Evolutionary conservation across 129 eudicot species (phyloP).

Genomic region (Gnaphalium uliginosum): DNA sequence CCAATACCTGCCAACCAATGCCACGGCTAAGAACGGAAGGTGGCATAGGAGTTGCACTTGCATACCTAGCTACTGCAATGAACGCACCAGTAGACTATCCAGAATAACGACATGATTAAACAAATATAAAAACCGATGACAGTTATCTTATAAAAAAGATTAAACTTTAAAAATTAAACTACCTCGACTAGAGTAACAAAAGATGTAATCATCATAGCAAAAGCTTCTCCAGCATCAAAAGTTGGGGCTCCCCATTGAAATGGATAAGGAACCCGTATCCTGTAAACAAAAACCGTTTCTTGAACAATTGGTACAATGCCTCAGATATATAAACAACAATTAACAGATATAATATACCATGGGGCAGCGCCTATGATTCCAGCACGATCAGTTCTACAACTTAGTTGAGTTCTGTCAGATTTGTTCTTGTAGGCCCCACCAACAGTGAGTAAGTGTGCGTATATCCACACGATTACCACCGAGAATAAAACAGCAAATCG

Average conservation of each 20-base stretch:
- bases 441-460: conserved; percentile 85
- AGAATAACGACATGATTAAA: background rate
- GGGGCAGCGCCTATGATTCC: conserved; percentile 88
- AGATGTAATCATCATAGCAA: conserved; percentile 96
- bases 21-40: conserved; percentile 96
- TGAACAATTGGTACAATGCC: background rate
- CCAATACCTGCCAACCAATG: conserved; percentile 94
- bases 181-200: conserved; percentile 98
- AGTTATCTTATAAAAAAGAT: background rate
- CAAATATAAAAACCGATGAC: background rate
- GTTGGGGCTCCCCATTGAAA: conserved; percentile 99
- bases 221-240: conserved; percentile 96
- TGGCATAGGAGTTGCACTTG: conserved; percentile 96
- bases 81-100: conserved; percentile 88
- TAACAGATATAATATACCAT: conserved; percentile 47
- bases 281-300: conserved; percentile 22
- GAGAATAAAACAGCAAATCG: conserved; percentile 89
- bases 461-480: conserved; percentile 86
- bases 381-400: conserved; percentile 96
- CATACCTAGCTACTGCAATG: conserved; percentile 84
- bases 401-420: conserved; percentile 55
- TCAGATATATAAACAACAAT: background rate
- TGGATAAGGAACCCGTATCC: conserved; percentile 97
- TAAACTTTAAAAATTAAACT: conserved; percentile 18
- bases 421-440: conserved; percentile 85